Base-by-base conservation (phyloP, 768 basidiomycete genomes). In the Leccinum disarticulatum region DNA sequence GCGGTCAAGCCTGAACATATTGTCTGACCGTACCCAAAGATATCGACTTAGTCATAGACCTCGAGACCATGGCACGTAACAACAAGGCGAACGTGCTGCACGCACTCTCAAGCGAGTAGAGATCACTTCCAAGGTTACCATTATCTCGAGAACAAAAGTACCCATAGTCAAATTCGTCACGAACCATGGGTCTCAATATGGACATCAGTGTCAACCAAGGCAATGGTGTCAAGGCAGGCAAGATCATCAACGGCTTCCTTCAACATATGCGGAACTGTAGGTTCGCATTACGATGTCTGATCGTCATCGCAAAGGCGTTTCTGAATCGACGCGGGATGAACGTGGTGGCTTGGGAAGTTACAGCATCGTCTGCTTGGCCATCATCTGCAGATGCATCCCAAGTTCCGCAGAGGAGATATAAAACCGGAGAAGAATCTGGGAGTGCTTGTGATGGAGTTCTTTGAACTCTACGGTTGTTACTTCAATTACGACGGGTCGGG, bases 121-220 rank as follows among this genome's bases (percentile, higher is more conserved):
- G 9, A 87, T 98, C 60, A 92, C 95, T 1, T 79, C 82, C 54
- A 83, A 86, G 48, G 90, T 98, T 41, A 88, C 88, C 30, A 87
- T 98, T 72, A 94, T 99, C 64, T 87, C 88, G 30, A 93, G 88
- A 78, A 95, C 97, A 55, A 91, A 88, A 76, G 95, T 98, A 7
- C 97, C 97, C 31, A 98, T 99, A 71, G 82, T 99, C 74, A 99
- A 99, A 76, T 97, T 98, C 70, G 77, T 90, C 57, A 93, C 95
- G 3, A 81, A 78, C 9, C 83, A 87, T 61, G 95, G 91, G 84
- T 41, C 86, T 97, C 70, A 83, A 91, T 59, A 91, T 99, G 64
- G 96, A 99, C 69, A 91, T 98, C 69, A 94, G 91, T 68, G 79
- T 98, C 58, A 98, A 98, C 73, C 94, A 96, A 75, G 82, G 78